Evolutionary conservation across 148 eudicot species (phyloP).

Genomic region (Rhododendron simsii): DNA sequence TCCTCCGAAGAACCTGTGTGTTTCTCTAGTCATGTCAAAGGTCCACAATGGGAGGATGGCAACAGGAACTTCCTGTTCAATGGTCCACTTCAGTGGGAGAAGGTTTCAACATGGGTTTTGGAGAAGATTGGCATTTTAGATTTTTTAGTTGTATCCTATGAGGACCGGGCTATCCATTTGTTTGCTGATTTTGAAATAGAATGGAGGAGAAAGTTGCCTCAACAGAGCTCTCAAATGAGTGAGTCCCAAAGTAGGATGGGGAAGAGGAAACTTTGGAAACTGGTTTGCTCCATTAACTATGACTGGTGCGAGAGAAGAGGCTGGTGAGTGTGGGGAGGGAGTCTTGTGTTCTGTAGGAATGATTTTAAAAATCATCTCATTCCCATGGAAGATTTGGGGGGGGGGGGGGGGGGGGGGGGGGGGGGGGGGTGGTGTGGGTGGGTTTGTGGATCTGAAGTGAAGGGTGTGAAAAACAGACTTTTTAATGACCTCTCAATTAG

Average conservation of each 20-base stretch:
- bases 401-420: not conserved
- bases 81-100: not conserved
- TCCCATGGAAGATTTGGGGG: not conserved
- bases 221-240: not conserved
- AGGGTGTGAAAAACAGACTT: not conserved
- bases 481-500: too few species aligned
- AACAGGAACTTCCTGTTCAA: not conserved
- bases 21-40: not conserved
- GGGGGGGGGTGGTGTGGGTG: not conserved
- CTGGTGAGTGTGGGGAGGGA: not conserved
- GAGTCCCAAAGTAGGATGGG: not conserved
- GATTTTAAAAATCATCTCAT: not conserved
- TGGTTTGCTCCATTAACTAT: not conserved
- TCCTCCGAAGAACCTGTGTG: not conserved
- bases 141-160: not conserved
- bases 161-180: not conserved
- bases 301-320: not conserved
- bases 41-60: not conserved
- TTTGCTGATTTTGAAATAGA: not conserved
- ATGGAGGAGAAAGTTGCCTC: not conserved
- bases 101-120: not conserved
- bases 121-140: not conserved
- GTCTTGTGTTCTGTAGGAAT: not conserved
- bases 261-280: not conserved
- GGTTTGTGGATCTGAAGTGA: not conserved